Conservation (phyloP, 768 basidiomycete genomes). For the Tulasnella sp. region DNA sequence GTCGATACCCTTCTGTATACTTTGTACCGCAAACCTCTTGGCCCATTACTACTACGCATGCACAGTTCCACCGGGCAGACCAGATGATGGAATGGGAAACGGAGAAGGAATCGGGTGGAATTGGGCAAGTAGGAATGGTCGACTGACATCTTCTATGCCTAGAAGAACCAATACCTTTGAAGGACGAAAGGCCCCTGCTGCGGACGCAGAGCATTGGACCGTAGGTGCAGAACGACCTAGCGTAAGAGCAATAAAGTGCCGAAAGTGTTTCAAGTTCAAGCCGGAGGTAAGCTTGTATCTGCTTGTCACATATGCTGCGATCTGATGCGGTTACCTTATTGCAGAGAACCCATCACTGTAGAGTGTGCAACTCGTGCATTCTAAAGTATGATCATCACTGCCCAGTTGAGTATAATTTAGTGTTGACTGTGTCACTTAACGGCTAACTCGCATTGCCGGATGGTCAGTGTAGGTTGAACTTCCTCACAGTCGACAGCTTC, state of each 20-base stretch:
- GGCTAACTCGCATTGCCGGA: background rate
- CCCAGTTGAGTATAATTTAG: conserved; percentile 38
- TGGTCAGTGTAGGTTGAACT: conserved; percentile 22
- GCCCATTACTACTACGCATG: conserved; percentile 79
- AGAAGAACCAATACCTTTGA: conserved; percentile 39
- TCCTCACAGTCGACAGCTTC: background rate
- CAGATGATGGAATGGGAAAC: conserved; percentile 34
- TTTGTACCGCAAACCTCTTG: conserved; percentile 64
- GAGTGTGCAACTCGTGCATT: conserved; percentile 80
- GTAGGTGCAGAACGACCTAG: conserved; percentile 3
- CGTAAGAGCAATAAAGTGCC: conserved; percentile 17
- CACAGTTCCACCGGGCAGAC: conserved; percentile 66
- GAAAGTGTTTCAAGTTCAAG: conserved; percentile 51
- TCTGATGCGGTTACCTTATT: conserved; percentile 14
- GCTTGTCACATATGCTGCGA: background rate
- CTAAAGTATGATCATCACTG: conserved; percentile 88
- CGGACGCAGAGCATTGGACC: conserved; percentile 14
- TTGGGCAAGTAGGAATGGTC: conserved; percentile 44
- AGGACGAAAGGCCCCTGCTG: conserved; percentile 23
- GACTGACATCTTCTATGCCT: too few species aligned
- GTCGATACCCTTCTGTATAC: conserved; percentile 51
- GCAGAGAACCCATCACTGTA: conserved; percentile 87
- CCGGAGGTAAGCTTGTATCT: conserved; percentile 53
- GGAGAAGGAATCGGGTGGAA: conserved; percentile 32
- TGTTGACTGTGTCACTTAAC: background rate